Evolutionary conservation across 2,329 filamentous ascomycete genomes (phyloP), one percentile per base, ranked within the genome.

Genomic region (Metarhizium rileyi): DNA sequence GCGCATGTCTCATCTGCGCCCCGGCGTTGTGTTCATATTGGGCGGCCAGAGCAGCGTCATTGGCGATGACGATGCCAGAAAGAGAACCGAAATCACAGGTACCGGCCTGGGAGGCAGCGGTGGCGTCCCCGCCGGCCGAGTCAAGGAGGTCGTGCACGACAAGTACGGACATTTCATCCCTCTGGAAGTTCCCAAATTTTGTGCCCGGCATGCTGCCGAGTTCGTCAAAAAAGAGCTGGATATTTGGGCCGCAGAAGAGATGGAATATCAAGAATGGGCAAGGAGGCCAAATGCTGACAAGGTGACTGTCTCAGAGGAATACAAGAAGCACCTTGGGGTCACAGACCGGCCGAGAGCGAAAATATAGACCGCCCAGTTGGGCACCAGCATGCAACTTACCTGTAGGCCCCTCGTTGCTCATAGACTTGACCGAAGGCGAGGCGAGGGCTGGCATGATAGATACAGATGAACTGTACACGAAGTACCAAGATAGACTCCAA

Each of bases 81-180:
- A 77, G 47, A 87, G 86, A 65, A 70, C 87, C 63, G 65, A 71
- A 1, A 54, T 70, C n/a, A 89, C 84, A 0, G 86, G 86, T 1
- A 66, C 68, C 0, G 86, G 81, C 0, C 66, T 77, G 0, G 83
- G 86, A 6, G 87, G 87, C 1, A 85, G 81, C 56, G 79, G 88
- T 18, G 78, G 85, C 44, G 71, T 63, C 4, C 65, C 67, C n/a
- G 76, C 76, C 12, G 87, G 86, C 0, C 73, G 81, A 43, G 90
- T 95, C 2, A 74, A 72, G 50, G 75, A 82, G 55, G 75, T 87
- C 5, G 71, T 80, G 16, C 66, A 93, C 7, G 68, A 84, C 26
- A 76, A 76, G 0, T 73, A 76, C 5, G 89, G 90, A 0, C 91
- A 97, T 65, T 66, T 96, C 40, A 79, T 96, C 26, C 85, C 90